Base-by-base conservation (phyloP, 2,329 filamentous ascomycete species). In the Phialophora tarda region DNA sequence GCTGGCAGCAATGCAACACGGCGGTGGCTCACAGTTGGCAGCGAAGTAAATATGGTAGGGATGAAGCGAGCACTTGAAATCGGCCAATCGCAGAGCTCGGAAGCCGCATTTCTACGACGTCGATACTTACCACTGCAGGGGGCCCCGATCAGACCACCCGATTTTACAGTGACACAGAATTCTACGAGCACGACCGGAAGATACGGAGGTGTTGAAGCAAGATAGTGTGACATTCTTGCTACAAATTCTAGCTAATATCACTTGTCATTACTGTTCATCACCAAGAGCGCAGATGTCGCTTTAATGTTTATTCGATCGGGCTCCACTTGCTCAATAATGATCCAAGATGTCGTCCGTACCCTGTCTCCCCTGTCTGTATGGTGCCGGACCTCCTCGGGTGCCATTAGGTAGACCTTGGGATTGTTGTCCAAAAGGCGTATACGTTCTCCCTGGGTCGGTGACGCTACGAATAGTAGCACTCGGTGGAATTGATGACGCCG, bases 261-360 rank as follows among this genome's bases (percentile, higher is more conserved):
- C 62, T 65, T 63, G 64, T 68, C 60, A 66, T 69, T 65, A 65
- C 38, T 48, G 41, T 64, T 70, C 65, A 57, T 70, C 55, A 48
- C 63, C 30, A 51, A 51, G 59, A 63, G 62, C 44, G 34, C 24
- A 56, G 54, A 57, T 44, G 14, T 51, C 48, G 59, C 48, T n/a
- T 34, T 28, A 28, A 12, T 23, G 11, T 28, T 28, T 34, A 55
- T 26, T 38, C 41, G 10, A 26, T 12, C 57, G 44, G 32, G 34
- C 50, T 58, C 58, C 14, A 44, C 38, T 57, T 17, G 58, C 30
- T 72, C 66, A 69, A 64, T 73, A 73, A 64, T 71, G 70, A 54
- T 70, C 67, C 58, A 73, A 64, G 34, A 73, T 73, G 56, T 73
- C 68, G 44, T 73, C 67, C 28, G 71, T 55, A 26, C 61, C 69